A percentile compares a stretch with the other conserved stretches of the same genome.
phyloP scores from a whole-genome alignment of 768 basidiomycete species.

The Boletus vermiculosoides region DNA sequence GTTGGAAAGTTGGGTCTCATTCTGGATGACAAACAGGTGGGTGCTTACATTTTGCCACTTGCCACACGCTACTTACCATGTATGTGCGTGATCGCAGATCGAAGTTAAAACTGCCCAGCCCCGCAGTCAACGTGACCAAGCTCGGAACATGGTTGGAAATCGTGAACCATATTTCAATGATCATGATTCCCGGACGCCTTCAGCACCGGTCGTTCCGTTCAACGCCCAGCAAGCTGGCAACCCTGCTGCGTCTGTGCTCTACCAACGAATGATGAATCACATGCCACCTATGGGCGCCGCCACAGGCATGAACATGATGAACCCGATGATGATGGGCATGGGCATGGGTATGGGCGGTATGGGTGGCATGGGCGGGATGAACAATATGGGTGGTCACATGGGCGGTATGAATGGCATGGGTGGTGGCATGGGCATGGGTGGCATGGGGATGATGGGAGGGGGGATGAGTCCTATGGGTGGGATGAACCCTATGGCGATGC shows the following conservation, averaged over 20 bases:
- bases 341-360: conserved; percentile 47
- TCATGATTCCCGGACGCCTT: conserved; percentile 36
- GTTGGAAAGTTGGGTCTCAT: conserved; percentile 66
- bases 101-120: conserved; percentile 84
- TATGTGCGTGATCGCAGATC: conserved; percentile 44
- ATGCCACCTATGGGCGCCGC: conserved; percentile 46
- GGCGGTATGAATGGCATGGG: conserved; percentile 22
- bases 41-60: conserved; percentile 20
- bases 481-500: conserved; percentile 36
- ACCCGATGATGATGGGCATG: conserved; percentile 49
- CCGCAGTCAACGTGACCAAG: conserved; percentile 58
- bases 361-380: conserved; percentile 36
- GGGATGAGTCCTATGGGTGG: conserved; percentile 28
- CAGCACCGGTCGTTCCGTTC: conserved; percentile 32
- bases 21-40: conserved; percentile 74
- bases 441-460: conserved; percentile 39
- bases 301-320: conserved; percentile 52
- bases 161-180: conserved; percentile 36
- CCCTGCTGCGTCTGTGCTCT: conserved; percentile 33
- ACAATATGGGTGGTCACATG: conserved; percentile 21
- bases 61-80: background rate
- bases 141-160: conserved; percentile 32
- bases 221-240: conserved; percentile 37
- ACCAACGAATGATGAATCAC: conserved; percentile 38
- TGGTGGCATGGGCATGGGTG: conserved; percentile 27